These are phyloP conservation scores for Spathaspora girioi DNA, from an alignment of 805 yeast genomes.

Conservation along the genomic window DNA sequence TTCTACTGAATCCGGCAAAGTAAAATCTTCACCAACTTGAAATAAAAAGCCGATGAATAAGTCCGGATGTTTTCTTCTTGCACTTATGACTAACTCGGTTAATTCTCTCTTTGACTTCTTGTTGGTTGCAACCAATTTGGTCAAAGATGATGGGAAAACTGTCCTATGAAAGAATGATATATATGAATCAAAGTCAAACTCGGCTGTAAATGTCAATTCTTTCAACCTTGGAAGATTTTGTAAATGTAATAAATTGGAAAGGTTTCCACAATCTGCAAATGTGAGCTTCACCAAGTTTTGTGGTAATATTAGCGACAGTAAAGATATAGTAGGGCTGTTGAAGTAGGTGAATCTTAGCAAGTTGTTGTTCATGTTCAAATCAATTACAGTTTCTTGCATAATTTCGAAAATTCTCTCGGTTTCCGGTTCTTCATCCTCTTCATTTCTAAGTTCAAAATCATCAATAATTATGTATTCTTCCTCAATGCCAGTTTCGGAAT, in stretches of 20 bases:
- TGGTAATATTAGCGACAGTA: not conserved
- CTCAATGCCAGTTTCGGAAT: not conserved
- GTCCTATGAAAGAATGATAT: not conserved
- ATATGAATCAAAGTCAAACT: not conserved
- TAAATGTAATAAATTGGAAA: not conserved
- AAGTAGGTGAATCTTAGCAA: not conserved
- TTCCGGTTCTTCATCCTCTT: not conserved
- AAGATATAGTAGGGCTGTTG: not conserved
- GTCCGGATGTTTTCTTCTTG: not conserved
- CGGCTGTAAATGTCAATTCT: not conserved
- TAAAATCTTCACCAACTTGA: not conserved
- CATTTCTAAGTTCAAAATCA: not conserved
- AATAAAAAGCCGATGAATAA: not conserved
- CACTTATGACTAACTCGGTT: not conserved
- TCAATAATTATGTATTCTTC: not conserved
- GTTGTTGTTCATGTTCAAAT: not conserved
- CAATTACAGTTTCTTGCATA: not conserved
- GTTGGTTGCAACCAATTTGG: not conserved
- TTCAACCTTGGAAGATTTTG: not conserved
- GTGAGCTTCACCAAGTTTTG: not conserved
- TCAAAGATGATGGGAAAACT: not conserved
- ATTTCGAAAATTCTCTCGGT: not conserved
- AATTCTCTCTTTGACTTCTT: not conserved
- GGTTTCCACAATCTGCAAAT: not conserved
- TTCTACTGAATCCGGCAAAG: not conserved